Percentiles rank a stretch among this genome's conserved stretches.
phyloP scores from a whole-genome alignment of 176 grass and related monocot species.

The Eleusine indica region DNA sequence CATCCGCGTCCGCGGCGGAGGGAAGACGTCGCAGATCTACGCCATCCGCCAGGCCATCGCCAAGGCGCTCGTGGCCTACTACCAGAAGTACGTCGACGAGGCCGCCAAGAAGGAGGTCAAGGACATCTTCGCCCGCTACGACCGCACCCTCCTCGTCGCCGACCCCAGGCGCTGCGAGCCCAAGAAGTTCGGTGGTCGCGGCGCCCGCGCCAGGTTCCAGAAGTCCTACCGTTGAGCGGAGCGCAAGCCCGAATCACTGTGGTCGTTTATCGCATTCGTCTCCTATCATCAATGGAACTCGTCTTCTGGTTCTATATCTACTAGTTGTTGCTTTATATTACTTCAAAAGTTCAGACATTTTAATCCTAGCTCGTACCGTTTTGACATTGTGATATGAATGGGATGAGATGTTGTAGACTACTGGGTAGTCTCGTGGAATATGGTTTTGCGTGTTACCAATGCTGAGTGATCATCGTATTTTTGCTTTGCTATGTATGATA shows the following conservation, averaged over 20 bases:
- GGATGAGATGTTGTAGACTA: neutral
- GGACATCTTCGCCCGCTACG: slow-evolving; percentile 76
- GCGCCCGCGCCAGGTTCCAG: slow-evolving; percentile 80
- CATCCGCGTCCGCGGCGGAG: slow-evolving; percentile 75
- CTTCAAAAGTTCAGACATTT: neutral
- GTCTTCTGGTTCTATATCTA: neutral
- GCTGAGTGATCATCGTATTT: no score
- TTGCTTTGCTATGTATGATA: no score
- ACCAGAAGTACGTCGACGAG: slow-evolving; percentile 92
- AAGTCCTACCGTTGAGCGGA: slow-evolving; percentile 76
- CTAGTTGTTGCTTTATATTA: slow-evolving; percentile 9
- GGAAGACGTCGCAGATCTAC: slow-evolving; percentile 86
- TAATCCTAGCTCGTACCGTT: neutral
- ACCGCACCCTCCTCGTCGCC: slow-evolving; percentile 85
- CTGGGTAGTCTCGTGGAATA: neutral
- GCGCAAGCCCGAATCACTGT: neutral
- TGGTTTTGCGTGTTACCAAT: neutral
- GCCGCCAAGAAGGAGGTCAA: slow-evolving; percentile 83
- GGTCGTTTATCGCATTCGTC: neutral
- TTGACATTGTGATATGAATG: slow-evolving; percentile 28
- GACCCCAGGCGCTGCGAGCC: slow-evolving; percentile 84
- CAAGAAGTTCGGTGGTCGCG: slow-evolving; percentile 86
- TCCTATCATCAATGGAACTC: neutral
- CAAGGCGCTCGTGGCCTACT: slow-evolving; percentile 74
- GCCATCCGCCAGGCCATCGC: slow-evolving; percentile 82